Base-by-base conservation (phyloP, 345 rosid genomes). In the Aurinia saxatilis region DNA sequence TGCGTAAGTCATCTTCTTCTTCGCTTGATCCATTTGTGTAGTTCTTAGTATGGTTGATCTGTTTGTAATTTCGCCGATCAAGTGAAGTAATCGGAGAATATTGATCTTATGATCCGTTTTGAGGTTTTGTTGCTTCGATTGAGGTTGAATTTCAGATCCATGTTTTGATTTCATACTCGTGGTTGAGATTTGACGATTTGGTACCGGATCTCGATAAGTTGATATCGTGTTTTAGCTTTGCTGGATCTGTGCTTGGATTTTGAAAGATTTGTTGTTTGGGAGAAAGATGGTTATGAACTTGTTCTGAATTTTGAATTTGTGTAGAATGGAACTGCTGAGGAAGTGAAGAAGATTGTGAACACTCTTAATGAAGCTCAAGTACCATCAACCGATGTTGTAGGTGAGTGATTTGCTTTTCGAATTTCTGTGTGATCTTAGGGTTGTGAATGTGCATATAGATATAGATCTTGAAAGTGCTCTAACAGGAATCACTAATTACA, bases 301-400 rank as follows among this genome's bases (percentile, higher is more conserved):
- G 50, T 10, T 31, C 31, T 66, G 56, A 8, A 16, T 21, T 21
- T 23, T 42, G 2, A 35, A 47, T 55, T 49, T 5, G 16, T 74
- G 72, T 73, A 86, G 98, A 92, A 86, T 59, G 98, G 98, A 66
- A 92, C 93, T 41, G 73, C 56, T 12, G 95, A 88, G 45, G 92
- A 88, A 66, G 96, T 91, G 81, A 88, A 86, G 84, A 92, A 88
- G 87, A 86, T 92, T 19, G 93, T 84, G 8, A 71, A 72, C 59
- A 73, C 57, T 4, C 85, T 92, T 42, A 88, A 92, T 47, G 86
- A 70, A 42, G 86, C 77, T 27, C 68, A 83, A 51, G 95, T 88
- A 54, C 98, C 95, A 1, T 66, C 92, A 1, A 53, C 65, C 12
- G 98, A 88, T 69, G 92, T 79, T 38, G 95, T 92, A 19, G 98